phyloP scores from a whole-genome alignment of 495 filamentous ascomycete genomes.

The Diplogelasinospora grovesii region DNA sequence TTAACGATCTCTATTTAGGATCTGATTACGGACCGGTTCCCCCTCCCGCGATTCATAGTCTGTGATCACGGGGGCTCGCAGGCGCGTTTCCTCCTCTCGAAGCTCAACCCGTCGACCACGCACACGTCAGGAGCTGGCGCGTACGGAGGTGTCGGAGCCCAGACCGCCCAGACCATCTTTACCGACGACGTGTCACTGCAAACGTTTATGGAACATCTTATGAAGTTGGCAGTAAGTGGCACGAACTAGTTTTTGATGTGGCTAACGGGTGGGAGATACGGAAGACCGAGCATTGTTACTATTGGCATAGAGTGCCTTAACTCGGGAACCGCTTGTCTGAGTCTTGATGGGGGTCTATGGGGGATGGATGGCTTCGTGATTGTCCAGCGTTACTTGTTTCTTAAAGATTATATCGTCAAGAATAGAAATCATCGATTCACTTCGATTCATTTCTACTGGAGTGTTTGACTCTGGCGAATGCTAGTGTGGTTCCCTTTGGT shows the following conservation, averaged over 20 bases:
- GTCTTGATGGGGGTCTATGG: background rate
- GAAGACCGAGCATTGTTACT: no score
- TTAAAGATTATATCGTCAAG: constrained; percentile 10
- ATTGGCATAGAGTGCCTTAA: no score
- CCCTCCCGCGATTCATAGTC: constrained; percentile 95
- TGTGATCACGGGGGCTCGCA: constrained; percentile 98
- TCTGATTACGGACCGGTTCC: constrained; percentile 95
- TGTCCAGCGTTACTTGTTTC: constrained; percentile 23
- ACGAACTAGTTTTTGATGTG: no score
- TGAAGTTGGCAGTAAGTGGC: constrained; percentile 72
- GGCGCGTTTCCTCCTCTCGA: constrained; percentile 93
- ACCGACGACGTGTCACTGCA: constrained; percentile 98
- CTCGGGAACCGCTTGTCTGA: no score
- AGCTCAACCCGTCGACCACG: constrained; percentile 98
- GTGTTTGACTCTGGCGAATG: background rate
- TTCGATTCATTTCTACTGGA: background rate
- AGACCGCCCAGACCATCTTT: constrained; percentile 96
- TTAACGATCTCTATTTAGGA: constrained; percentile 52
- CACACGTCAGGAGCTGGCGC: constrained; percentile 75
- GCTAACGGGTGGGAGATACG: no score
- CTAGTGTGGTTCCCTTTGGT: no score
- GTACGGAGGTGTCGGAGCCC: constrained; percentile 77
- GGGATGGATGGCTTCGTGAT: constrained; percentile 9
- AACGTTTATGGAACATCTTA: constrained; percentile 99
- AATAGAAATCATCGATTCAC: no score